Percentiles rank a stretch among this genome's conserved stretches.
Evolutionary conservation across 495 filamentous ascomycete genomes (phyloP).

Genomic region (Penicillium coffeae): DNA sequence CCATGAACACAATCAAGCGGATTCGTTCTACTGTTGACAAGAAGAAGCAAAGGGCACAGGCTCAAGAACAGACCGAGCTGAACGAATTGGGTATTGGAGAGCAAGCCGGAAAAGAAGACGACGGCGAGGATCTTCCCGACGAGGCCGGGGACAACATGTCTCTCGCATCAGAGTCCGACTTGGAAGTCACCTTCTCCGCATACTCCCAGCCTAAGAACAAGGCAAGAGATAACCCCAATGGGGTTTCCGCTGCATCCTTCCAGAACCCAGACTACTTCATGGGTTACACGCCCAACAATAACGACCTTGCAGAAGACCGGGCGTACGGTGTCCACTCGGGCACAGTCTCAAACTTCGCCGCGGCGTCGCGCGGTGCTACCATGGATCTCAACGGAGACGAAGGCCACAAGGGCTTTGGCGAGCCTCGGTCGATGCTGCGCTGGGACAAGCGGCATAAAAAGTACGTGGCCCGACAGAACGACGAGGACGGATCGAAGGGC

Average conservation of each 20-base stretch:
- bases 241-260: constrained; percentile 47
- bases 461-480: constrained; percentile 85
- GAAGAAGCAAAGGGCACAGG: constrained; percentile 35
- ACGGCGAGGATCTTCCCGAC: constrained; percentile 34
- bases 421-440: constrained; percentile 69
- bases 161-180: constrained; percentile 66
- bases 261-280: constrained; percentile 91
- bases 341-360: constrained; percentile 68
- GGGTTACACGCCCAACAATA: constrained; percentile 78
- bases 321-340: constrained; percentile 91
- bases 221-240: constrained; percentile 26
- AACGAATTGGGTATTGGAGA: constrained; percentile 23
- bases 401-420: constrained; percentile 67
- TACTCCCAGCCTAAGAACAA: constrained; percentile 36
- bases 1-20: constrained; percentile 75
- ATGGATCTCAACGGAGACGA: constrained; percentile 92
- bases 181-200: constrained; percentile 77
- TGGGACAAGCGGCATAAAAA: constrained; percentile 98
- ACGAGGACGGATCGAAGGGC: constrained; percentile 88
- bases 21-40: constrained; percentile 53
- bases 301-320: constrained; percentile 77
- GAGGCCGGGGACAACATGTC: constrained; percentile 56
- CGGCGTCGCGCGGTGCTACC: constrained; percentile 72
- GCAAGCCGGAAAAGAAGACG: constrained; percentile 33
- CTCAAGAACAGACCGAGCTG: constrained; percentile 28